Percentiles rank a stretch among this genome's conserved stretches.
Evolutionary conservation across 768 basidiomycete genomes (phyloP).

Genomic region (Megacollybia marginata): DNA sequence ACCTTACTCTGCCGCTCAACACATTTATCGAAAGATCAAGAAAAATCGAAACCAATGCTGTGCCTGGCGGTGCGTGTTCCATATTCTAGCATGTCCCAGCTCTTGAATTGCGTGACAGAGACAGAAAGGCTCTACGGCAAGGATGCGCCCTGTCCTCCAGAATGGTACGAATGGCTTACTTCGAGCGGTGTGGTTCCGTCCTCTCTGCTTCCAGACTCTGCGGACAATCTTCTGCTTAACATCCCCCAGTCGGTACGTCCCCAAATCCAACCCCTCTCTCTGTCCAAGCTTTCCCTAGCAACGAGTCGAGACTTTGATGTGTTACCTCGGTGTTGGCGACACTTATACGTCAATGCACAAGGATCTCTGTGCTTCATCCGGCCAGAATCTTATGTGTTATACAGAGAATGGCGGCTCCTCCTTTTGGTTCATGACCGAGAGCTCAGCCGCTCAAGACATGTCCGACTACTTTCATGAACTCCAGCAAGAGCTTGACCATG

Average conservation of each 20-base stretch:
- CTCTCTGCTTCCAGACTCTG: constrained; percentile 41
- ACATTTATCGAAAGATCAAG: constrained; percentile 47
- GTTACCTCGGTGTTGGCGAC: constrained; percentile 75
- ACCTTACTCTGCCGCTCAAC: constrained; percentile 40
- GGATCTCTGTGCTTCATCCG: constrained; percentile 76
- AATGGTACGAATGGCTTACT: constrained; percentile 60
- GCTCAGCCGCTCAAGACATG: constrained; percentile 45
- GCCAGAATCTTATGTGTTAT: constrained; percentile 84
- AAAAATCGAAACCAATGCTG: constrained; percentile 23
- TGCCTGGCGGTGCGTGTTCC: constrained; percentile 28
- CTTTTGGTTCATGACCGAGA: constrained; percentile 83
- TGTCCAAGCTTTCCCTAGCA: constrained; percentile 27
- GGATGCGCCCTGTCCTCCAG: constrained; percentile 59
- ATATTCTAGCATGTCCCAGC: neutral
- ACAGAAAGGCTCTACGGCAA: constrained; percentile 67
- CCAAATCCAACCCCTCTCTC: neutral
- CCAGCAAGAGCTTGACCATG: constrained; percentile 62
- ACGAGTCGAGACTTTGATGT: constrained; percentile 75
- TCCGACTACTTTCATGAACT: constrained; percentile 53
- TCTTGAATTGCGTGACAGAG: constrained; percentile 29
- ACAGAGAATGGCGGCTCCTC: constrained; percentile 66
- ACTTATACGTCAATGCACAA: constrained; percentile 84
- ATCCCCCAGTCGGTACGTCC: constrained; percentile 44
- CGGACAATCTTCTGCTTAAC: constrained; percentile 50
- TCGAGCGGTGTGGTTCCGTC: constrained; percentile 40